phyloP scores from a whole-genome alignment of 1,139 yeast genomes.

The Geotrichum aggregatum region DNA sequence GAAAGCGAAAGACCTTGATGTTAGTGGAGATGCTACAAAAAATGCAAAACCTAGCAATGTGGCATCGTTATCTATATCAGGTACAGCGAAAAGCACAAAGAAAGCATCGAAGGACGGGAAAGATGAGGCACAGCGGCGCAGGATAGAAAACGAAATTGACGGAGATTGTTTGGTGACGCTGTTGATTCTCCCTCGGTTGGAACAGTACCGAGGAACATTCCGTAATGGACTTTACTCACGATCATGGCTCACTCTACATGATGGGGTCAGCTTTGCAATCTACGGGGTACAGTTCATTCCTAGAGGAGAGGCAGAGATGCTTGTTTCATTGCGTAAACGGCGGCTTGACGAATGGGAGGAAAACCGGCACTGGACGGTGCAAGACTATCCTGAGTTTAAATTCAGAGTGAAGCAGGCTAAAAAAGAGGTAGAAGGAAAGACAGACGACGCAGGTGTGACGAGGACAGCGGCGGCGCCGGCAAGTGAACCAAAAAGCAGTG shows the following conservation, averaged over 20 bases:
- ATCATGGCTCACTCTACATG: constrained; percentile 63
- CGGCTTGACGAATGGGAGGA: constrained; percentile 34
- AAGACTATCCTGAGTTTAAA: constrained; percentile 1
- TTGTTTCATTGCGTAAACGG: constrained; percentile 30
- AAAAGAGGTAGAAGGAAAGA: background rate
- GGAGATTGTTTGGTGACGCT: constrained; percentile 68
- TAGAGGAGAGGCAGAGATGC: constrained; percentile 36
- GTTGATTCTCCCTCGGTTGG: constrained; percentile 63
- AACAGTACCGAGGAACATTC: constrained; percentile 56
- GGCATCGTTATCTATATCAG: background rate
- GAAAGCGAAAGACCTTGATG: background rate
- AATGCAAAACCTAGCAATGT: background rate
- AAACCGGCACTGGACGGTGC: constrained; percentile 11
- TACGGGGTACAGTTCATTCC: constrained; percentile 46
- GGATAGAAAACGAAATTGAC: constrained; percentile 18
- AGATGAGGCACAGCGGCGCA: background rate
- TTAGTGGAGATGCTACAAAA: background rate
- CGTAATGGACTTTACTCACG: constrained; percentile 71
- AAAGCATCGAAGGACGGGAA: constrained; percentile 4
- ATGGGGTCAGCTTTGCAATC: constrained; percentile 63
- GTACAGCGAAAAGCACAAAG: background rate
- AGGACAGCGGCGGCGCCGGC: background rate
- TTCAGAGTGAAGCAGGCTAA: constrained; percentile 1
- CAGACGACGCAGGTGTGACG: too few species aligned
- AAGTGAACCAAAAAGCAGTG: background rate